phyloP scores from a whole-genome alignment of 208 protist species.

The Strigomonas galati region DNA sequence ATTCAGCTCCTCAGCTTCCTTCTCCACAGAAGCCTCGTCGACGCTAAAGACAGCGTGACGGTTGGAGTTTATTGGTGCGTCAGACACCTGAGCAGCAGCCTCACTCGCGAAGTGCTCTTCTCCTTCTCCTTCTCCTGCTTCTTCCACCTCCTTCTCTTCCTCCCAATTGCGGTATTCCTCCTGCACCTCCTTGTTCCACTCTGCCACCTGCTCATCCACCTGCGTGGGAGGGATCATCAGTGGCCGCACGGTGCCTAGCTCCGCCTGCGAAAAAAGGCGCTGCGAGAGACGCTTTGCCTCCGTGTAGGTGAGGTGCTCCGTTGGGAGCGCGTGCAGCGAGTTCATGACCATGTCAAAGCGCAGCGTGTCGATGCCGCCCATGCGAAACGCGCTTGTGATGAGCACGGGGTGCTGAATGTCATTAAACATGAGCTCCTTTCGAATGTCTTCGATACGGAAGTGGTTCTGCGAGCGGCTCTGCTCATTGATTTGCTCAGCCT shows the following conservation, averaged over 20 bases:
- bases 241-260: slow-evolving; percentile 69
- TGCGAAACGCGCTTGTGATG: slow-evolving; percentile 79
- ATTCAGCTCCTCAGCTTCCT: neutral
- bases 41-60: too few relatives aligned
- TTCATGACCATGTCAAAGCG: slow-evolving; percentile 92
- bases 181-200: slow-evolving; percentile 50
- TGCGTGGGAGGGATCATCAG: slow-evolving; percentile 62
- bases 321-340: slow-evolving; percentile 71
- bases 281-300: slow-evolving; percentile 73
- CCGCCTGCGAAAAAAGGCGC: slow-evolving; percentile 68
- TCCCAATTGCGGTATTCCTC: slow-evolving; percentile 17
- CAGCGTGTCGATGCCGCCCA: slow-evolving; percentile 85
- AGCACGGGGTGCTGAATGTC: slow-evolving; percentile 83
- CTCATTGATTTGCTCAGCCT: slow-evolving; percentile 74
- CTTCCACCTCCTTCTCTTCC: slow-evolving; percentile 4
- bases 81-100: too few relatives aligned
- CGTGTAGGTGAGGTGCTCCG: slow-evolving; percentile 74
- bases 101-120: too few relatives aligned
- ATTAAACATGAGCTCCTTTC: slow-evolving; percentile 75
- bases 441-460: slow-evolving; percentile 62
- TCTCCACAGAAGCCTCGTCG: neutral
- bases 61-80: too few relatives aligned
- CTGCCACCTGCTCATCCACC: slow-evolving; percentile 51
- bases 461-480: slow-evolving; percentile 19
- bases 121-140: neutral